Evolutionary conservation across 2,329 filamentous ascomycete genomes (phyloP), one percentile per base, ranked within the genome.

Genomic region (Colletotrichum destructivum): DNA sequence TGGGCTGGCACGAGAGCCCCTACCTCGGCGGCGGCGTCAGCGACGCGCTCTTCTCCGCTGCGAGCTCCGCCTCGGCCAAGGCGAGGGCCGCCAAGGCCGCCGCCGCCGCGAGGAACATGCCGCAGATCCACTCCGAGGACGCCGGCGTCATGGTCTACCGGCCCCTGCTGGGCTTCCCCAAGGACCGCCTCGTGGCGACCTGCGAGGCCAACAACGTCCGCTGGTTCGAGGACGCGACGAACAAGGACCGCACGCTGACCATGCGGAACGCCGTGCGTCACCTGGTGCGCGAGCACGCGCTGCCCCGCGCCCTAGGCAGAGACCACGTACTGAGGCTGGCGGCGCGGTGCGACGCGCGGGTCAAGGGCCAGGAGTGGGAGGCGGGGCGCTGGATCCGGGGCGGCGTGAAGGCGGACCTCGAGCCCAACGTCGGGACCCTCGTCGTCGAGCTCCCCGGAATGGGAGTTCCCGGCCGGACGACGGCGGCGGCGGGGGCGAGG

Each of bases 151-250:
- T 82, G 66, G 81, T 95, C 21, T 88, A 92, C 75, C 88, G 94
- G 9, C 94, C 94, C 4, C 81, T 96, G 59, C 83, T 97, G 9
- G 79, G 80, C 11, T 94, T 95, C 77, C 84, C 87, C 71, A 97
- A 98, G 82, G 86, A 89, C 62, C 85, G 91, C 46, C 85, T 98
- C n/a, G 86, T 92, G 54, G 89, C 90, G 2, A 95, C 94, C 0
- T 98, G 96, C 77, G 81, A 91, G 72, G 84, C 88, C n/a, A 88
- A 91, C 74, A 82, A 85, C 0, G 83, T 97, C 12, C 82, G 84
- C 0, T 98, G 94, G 93, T 93, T 94, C 74, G 94, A 96, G 79
- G 96, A 99, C 79, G 83, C 86, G 52, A 98, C 95, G 2, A 99
- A 99, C 78, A 81, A 85, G 18, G 93, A 98, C 76, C 87, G 86